Evolutionary conservation across 75 land plant species (phyloP).

Genomic region (Gnetum montanum): DNA sequence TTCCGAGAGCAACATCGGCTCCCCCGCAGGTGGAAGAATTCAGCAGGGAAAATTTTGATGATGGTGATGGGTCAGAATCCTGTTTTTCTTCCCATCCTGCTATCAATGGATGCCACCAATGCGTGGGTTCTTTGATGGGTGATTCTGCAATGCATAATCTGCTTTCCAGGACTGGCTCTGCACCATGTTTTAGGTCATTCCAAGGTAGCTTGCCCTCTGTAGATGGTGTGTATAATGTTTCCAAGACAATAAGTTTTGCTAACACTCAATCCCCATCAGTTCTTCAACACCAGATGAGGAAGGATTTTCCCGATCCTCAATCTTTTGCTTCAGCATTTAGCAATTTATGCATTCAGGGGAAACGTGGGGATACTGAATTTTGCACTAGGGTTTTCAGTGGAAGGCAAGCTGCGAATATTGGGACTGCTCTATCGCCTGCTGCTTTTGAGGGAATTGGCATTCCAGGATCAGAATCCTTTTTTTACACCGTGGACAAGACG

Average conservation of each 20-base stretch:
- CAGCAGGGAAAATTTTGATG: background rate
- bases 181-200: background rate
- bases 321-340: constrained; percentile 24
- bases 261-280: background rate
- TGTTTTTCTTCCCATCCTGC: background rate
- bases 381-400: background rate
- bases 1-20: constrained; percentile 33
- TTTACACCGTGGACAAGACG: background rate
- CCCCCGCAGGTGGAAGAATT: constrained; percentile 1
- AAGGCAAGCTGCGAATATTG: background rate
- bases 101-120: background rate
- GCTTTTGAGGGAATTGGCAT: background rate
- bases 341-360: constrained; percentile 2
- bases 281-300: background rate
- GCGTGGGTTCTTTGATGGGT: no score
- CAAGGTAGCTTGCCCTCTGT: background rate
- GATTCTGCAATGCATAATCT: no score
- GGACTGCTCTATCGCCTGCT: background rate
- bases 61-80: background rate
- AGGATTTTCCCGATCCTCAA: constrained; percentile 7
- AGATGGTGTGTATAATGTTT: background rate
- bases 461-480: constrained; percentile 11
- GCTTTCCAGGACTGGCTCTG: constrained; percentile 2
- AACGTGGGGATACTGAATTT: constrained; percentile 3
- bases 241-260: background rate